Evolutionary conservation across 106 monocot genomes (phyloP), one percentile per base, ranked within the genome.

Genomic region (Apostasia ramifera): DNA sequence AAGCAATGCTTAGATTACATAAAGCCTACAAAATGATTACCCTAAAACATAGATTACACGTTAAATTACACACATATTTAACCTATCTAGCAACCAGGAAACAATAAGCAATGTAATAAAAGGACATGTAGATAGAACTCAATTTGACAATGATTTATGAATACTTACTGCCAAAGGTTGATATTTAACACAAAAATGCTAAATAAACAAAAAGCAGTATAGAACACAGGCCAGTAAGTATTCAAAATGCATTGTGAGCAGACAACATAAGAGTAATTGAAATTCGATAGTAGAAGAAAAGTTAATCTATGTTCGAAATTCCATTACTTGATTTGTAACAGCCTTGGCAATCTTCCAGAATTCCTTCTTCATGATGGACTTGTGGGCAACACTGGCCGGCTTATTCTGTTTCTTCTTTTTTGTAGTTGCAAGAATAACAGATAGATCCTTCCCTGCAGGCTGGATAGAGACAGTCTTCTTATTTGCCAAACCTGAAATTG

Each of bases 361-460:
- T 58, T 91, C 83, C 76, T 81, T 86, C 74, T 84, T 86, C 86
- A 91, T 71, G 68, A 79, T 70, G 1, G 90, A 83, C 69, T 64
- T 83, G 67, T 79, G 75, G 26, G 66, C 65, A 13, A 79, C 3
- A 5, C 39, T 71, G 39, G 2, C 61, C 0, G 90, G 90, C 67
- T 81, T 81, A 70, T 76, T 81, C 56, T 86, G 83, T 60, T 77
- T 86, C 76, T 81, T 91, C 5, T 70, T 83, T 76, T 86, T 91
- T 2, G 79, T 81, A 0, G 86, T 81, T 2, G 73, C 69, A 8
- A 83, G 63, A 6, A 81, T 77, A 38, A 86, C 72, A 13, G 86
- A 66, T 3, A 60, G 58, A 38, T 83, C 86, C 76, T 86, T 81
- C 0, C 82, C 80, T 11, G 54, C 81, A 0, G 90, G 70, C 79